Conservation (phyloP, 2,329 filamentous ascomycete genomes). For the Paramyrothecium sp. region DNA sequence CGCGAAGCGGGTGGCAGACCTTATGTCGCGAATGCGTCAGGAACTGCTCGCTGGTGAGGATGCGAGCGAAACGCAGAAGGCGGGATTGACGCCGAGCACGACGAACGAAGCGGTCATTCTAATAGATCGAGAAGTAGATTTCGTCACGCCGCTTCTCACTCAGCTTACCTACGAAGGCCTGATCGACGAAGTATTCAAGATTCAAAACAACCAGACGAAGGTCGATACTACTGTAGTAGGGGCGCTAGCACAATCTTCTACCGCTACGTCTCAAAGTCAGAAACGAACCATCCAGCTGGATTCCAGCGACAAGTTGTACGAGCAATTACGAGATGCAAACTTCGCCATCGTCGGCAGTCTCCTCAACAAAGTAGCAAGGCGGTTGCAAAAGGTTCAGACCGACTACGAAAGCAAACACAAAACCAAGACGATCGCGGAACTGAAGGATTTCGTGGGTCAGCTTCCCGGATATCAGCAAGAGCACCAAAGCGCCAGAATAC, state of each 20-base stretch:
- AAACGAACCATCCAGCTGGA: slow-evolving; percentile 90
- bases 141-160: slow-evolving; percentile 86
- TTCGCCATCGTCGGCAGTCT: slow-evolving; percentile 90
- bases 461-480: slow-evolving; percentile 90
- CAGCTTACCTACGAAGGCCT: slow-evolving; percentile 96
- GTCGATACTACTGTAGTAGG: slow-evolving; percentile 89
- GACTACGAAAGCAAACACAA: slow-evolving; percentile 91
- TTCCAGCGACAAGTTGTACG: slow-evolving; percentile 84
- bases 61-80: slow-evolving; percentile 56
- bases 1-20: slow-evolving; percentile 81
- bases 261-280: slow-evolving; percentile 57
- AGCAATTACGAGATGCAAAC: slow-evolving; percentile 85
- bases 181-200: slow-evolving; percentile 89
- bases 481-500: slow-evolving; percentile 86
- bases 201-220: slow-evolving; percentile 89
- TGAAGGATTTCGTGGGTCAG: slow-evolving; percentile 93
- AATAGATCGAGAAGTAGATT: slow-evolving; percentile 92
- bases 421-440: slow-evolving; percentile 83
- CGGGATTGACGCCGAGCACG: slow-evolving; percentile 79
- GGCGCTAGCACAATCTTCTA: slow-evolving; percentile 60
- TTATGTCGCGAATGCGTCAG: slow-evolving; percentile 87
- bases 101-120: slow-evolving; percentile 89
- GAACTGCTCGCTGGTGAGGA: slow-evolving; percentile 82
- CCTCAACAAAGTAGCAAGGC: slow-evolving; percentile 85
- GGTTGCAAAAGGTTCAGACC: slow-evolving; percentile 75